Conservation (phyloP, 2,329 filamentous ascomycete genomes). For the Cylindrodendrum hubeiense region DNA sequence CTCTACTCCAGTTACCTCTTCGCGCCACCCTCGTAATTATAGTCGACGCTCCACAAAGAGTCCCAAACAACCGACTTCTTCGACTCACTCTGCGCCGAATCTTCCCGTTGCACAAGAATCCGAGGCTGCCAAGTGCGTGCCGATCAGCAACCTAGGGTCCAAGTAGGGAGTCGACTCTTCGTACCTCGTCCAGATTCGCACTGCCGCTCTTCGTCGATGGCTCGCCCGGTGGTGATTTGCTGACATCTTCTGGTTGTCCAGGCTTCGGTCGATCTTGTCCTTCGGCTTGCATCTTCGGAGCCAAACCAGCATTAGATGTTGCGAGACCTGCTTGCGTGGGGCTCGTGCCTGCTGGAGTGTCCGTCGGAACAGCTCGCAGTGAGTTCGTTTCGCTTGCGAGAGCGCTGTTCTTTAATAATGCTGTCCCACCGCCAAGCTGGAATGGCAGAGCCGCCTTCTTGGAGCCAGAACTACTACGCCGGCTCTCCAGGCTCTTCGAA, state of each 20-base stretch:
- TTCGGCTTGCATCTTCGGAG: conserved; percentile 25
- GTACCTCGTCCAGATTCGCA: conserved; percentile 62
- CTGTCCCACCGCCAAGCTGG: conserved; percentile 56
- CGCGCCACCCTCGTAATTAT: conserved; percentile 63
- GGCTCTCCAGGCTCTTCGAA: conserved; percentile 90
- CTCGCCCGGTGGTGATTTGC: conserved; percentile 44
- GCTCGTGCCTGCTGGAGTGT: conserved; percentile 54
- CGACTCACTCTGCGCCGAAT: conserved; percentile 53
- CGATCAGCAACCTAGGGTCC: conserved; percentile 57
- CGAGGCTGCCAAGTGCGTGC: conserved; percentile 43
- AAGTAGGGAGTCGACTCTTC: conserved; percentile 64
- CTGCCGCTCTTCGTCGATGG: conserved; percentile 37
- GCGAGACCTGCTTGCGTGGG: conserved; percentile 53
- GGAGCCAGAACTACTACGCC: conserved; percentile 87
- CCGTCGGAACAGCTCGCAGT: conserved; percentile 61
- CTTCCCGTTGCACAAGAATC: conserved; percentile 52
- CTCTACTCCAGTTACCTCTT: conserved; percentile 40
- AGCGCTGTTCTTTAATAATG: conserved; percentile 62
- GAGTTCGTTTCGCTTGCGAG: conserved; percentile 71
- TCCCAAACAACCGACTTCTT: conserved; percentile 72
- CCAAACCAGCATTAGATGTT: conserved; percentile 36
- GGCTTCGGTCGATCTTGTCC: conserved; percentile 30
- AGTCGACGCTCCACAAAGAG: conserved; percentile 71
- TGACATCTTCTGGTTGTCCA: conserved; percentile 31
- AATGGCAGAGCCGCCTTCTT: conserved; percentile 76